Evolutionary conservation across 106 monocot genomes (phyloP).

Genomic region (Iris macrosiphon): DNA sequence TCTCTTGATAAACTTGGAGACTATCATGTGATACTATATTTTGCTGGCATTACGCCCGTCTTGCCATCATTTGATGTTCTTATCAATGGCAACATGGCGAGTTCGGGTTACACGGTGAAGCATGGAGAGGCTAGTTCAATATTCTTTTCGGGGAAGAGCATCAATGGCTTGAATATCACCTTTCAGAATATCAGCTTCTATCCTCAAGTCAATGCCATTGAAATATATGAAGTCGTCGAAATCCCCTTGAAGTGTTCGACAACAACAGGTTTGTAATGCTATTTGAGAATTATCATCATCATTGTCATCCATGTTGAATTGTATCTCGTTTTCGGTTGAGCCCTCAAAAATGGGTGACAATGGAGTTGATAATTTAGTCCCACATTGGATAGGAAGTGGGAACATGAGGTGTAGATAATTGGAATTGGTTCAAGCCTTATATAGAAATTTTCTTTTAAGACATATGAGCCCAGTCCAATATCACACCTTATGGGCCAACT

Average conservation of each 20-base stretch:
- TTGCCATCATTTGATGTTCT: constrained; percentile 40
- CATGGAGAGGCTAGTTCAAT: constrained; percentile 27
- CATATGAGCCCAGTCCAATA: too few species aligned
- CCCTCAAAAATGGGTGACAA: too few species aligned
- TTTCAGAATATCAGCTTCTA: constrained; percentile 38
- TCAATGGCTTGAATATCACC: constrained; percentile 16
- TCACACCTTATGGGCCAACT: too few species aligned
- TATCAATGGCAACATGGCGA: constrained; percentile 19
- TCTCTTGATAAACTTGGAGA: constrained; percentile 18
- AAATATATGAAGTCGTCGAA: constrained; percentile 37
- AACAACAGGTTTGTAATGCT: constrained; percentile 19
- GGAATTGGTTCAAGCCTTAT: too few species aligned
- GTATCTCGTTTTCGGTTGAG: neutral
- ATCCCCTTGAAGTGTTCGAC: constrained; percentile 27
- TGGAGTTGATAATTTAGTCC: too few species aligned
- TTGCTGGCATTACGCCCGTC: constrained; percentile 41
- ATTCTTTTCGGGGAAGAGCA: constrained; percentile 7
- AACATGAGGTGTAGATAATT: too few species aligned
- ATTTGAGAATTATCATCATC: neutral
- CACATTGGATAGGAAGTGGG: too few species aligned
- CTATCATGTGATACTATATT: constrained; percentile 32
- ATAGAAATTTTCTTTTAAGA: too few species aligned
- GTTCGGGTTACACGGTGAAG: constrained; percentile 15
- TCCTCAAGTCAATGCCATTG: constrained; percentile 49
- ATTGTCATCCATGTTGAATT: neutral